Percentiles rank a stretch among this genome's conserved stretches.
Conservation (phyloP, 148 eudicot species). For the Silene latifolia region DNA sequence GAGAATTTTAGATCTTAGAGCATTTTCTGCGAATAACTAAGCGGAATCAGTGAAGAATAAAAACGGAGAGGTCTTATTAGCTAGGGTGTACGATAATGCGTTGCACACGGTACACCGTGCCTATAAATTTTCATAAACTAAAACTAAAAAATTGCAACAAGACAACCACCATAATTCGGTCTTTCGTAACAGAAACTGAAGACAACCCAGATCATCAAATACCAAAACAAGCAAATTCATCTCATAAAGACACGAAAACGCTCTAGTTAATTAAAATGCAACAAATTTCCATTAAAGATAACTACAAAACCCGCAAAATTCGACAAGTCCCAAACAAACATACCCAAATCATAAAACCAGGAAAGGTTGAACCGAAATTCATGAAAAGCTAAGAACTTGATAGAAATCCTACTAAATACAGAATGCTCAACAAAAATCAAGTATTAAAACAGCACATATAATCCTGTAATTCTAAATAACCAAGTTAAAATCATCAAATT, state of each 20-base stretch:
- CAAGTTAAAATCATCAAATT: not conserved
- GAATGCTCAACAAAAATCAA: slow-evolving; percentile 1
- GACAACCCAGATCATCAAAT: slow-evolving; percentile 3
- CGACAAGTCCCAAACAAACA: not conserved
- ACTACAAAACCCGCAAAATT: not conserved
- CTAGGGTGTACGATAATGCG: too few species aligned
- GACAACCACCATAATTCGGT: not conserved
- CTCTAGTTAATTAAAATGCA: not conserved
- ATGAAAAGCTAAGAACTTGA: not conserved
- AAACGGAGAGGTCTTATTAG: too few species aligned
- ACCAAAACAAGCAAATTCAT: not conserved
- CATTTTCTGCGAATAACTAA: too few species aligned
- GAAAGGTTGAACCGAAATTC: not conserved
- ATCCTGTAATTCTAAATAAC: too few species aligned
- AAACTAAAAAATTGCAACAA: not conserved
- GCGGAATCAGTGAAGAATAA: too few species aligned
- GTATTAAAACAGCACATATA: too few species aligned
- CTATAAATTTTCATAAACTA: not conserved
- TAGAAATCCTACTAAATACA: not conserved
- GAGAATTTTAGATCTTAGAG: too few species aligned
- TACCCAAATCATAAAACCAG: not conserved
- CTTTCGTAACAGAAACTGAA: not conserved
- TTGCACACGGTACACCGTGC: too few species aligned
- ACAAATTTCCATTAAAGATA: not conserved
- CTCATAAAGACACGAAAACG: not conserved